Percentiles rank a stretch among this genome's conserved stretches.
Evolutionary conservation across 2,329 filamentous ascomycete genomes (phyloP).

Genomic region (Aspergillus costaricaensis): DNA sequence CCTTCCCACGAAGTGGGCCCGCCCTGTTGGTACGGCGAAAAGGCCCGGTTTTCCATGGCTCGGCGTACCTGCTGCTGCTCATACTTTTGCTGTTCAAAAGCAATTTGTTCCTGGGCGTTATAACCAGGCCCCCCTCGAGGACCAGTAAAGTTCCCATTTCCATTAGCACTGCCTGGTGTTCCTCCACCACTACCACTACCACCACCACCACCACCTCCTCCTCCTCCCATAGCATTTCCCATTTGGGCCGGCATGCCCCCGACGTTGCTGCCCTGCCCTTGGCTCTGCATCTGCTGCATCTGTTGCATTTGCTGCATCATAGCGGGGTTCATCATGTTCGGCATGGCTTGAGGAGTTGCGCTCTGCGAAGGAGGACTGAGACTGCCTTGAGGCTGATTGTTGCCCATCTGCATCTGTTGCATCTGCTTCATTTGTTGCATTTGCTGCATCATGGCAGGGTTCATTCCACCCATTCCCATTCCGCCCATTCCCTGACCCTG

Average conservation of each 20-base stretch:
- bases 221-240: conserved; percentile 22
- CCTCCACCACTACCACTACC: conserved; percentile 17
- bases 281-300: conserved; percentile 57
- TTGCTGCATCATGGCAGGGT: conserved; percentile 72
- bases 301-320: conserved; percentile 78
- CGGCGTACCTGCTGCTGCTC: conserved; percentile 67
- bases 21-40: conserved; percentile 53
- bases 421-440: conserved; percentile 68
- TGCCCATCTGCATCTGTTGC: conserved; percentile 53
- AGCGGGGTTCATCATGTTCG: conserved; percentile 65
- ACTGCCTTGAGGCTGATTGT: conserved; percentile 34
- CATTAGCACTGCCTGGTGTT: conserved; percentile 22
- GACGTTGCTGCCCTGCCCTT: conserved; percentile 36
- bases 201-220: conserved; percentile 12
- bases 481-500: conserved; percentile 45
- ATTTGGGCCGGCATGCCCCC: conserved; percentile 41
- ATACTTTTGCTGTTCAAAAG: conserved; percentile 78
- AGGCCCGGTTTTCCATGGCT: conserved; percentile 45
- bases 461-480: conserved; percentile 68
- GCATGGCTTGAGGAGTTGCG: conserved; percentile 58
- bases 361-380: conserved; percentile 41
- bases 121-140: conserved; percentile 56
- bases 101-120: conserved; percentile 70
- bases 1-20: conserved; percentile 91
- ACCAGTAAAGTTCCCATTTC: conserved; percentile 47